phyloP scores from a whole-genome alignment of 169 alveolate genomes.

The Neospora caninum region DNA sequence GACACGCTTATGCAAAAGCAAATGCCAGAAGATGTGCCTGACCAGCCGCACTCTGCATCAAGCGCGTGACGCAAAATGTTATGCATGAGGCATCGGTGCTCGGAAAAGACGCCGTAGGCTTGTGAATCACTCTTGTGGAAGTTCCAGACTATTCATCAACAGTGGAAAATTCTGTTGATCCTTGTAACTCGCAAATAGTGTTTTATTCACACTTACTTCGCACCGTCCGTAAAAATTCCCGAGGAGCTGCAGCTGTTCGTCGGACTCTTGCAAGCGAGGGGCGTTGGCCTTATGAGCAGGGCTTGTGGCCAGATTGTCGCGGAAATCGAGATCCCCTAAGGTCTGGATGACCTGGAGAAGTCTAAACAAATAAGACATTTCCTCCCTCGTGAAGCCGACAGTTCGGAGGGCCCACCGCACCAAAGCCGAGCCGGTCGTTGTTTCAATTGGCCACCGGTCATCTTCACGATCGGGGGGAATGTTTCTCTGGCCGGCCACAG shows the following conservation, averaged over 20 bases:
- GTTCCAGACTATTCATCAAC: too few species aligned
- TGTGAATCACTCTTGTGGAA: too few species aligned
- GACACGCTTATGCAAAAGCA: too few species aligned
- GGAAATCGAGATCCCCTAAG: neutral
- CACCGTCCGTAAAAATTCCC: neutral
- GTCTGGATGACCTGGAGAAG: neutral
- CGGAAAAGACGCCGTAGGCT: too few species aligned
- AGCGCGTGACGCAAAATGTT: too few species aligned
- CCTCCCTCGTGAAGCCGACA: neutral
- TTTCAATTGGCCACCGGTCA: neutral
- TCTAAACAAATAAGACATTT: neutral
- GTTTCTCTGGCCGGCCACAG: neutral
- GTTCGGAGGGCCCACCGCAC: neutral
- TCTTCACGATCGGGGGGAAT: neutral
- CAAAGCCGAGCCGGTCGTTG: neutral
- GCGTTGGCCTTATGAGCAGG: neutral
- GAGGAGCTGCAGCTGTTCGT: neutral
- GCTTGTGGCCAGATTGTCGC: neutral
- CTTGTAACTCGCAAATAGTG: too few species aligned
- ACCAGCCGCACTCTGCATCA: too few species aligned
- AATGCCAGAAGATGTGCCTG: too few species aligned
- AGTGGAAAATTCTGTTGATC: too few species aligned
- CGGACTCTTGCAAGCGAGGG: neutral
- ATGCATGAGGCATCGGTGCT: too few species aligned
- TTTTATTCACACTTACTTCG: neutral